Conservation (phyloP, 2,329 filamentous ascomycete genomes). For the Macroventuria anomochaeta region DNA sequence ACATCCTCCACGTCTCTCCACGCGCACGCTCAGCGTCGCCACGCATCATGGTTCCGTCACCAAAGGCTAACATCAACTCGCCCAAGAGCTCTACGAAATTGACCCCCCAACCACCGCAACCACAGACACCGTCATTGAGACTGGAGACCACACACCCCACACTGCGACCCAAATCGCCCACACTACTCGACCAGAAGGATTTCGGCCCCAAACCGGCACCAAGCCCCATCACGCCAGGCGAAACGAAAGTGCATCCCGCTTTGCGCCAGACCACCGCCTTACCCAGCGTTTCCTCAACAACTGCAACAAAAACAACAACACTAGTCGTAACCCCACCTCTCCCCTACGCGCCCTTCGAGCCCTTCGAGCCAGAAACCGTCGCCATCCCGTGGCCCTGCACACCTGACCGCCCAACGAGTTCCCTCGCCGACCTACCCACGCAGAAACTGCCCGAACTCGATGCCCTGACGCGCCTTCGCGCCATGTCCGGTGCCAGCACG, state of each 20-base stretch:
- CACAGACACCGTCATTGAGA: constrained; percentile 8
- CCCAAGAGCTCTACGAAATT: constrained; percentile 13
- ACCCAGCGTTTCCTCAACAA: background rate
- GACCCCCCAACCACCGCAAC: background rate
- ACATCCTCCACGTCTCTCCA: constrained; percentile 10
- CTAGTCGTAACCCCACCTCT: constrained; percentile 11
- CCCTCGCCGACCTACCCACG: background rate
- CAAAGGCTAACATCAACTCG: background rate
- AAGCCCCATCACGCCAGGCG: constrained; percentile 10
- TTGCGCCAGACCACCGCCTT: constrained; percentile 15
- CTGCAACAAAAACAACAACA: background rate
- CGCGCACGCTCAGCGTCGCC: constrained; percentile 30
- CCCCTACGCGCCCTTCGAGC: constrained; percentile 6
- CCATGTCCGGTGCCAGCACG: constrained; percentile 22
- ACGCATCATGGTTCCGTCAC: constrained; percentile 11
- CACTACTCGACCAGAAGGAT: constrained; percentile 17
- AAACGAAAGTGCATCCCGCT: constrained; percentile 25
- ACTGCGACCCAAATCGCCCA: constrained; percentile 20
- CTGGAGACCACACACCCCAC: constrained; percentile 26
- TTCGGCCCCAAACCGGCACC: constrained; percentile 8
- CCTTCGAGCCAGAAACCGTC: constrained; percentile 15
- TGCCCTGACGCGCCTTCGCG: constrained; percentile 4
- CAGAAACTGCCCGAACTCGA: background rate
- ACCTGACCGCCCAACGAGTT: constrained; percentile 15
- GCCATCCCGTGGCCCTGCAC: constrained; percentile 23